Evolutionary conservation across 768 basidiomycete species (phyloP).

Genomic region (Tricholoma bakamatsutake): DNA sequence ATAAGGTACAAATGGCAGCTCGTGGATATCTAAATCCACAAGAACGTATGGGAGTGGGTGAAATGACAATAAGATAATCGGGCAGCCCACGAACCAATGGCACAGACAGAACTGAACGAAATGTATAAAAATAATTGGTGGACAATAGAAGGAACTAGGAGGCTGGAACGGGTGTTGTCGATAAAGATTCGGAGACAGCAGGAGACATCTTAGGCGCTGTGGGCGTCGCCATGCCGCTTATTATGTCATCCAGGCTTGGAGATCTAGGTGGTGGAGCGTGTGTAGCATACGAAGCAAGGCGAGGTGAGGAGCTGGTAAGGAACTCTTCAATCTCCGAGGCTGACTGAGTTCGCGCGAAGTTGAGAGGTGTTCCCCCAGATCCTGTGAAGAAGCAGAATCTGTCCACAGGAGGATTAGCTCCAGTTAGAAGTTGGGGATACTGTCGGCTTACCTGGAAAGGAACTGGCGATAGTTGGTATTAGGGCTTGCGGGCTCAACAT

Average conservation of each 20-base stretch:
- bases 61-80: background rate
- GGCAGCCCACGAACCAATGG: background rate
- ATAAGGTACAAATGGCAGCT: background rate
- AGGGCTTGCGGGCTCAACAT: constrained; percentile 20
- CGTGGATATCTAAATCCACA: background rate
- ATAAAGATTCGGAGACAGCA: constrained; percentile 5
- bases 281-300: constrained; percentile 10
- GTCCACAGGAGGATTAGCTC: constrained; percentile 4
- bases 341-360: constrained; percentile 35
- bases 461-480: constrained; percentile 52
- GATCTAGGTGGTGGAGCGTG: constrained; percentile 19
- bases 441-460: constrained; percentile 48
- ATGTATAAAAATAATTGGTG: constrained; percentile 4
- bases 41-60: background rate
- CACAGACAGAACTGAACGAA: background rate
- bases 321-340: constrained; percentile 52
- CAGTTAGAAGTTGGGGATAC: background rate
- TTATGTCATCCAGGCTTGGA: constrained; percentile 16
- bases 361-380: constrained; percentile 1
- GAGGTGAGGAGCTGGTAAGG: constrained; percentile 30
- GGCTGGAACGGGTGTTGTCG: constrained; percentile 8
- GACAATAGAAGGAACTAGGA: background rate
- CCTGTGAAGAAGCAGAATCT: constrained; percentile 86
- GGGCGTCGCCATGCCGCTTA: constrained; percentile 24
- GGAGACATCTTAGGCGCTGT: constrained; percentile 15